Conservation (phyloP, 306 rosid genomes). For the Vigna angularis region DNA sequence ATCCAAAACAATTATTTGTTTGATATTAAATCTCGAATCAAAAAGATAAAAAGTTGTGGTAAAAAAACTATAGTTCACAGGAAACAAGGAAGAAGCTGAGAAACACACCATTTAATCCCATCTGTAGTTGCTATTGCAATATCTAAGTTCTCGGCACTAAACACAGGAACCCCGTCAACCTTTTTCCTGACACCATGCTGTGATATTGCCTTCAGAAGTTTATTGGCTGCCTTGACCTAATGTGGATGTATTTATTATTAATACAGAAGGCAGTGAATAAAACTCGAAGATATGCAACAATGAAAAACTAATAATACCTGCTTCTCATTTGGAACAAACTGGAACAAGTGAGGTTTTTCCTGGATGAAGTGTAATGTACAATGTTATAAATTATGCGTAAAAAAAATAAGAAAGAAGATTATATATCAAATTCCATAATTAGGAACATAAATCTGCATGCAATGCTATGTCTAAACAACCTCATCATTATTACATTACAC, state of each 20-base stretch:
- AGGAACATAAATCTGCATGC: conserved; percentile 22
- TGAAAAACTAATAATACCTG: conserved; percentile 64
- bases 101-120: conserved; percentile 84
- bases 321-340: conserved; percentile 97
- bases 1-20: conserved; percentile 33
- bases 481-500: conserved; percentile 2
- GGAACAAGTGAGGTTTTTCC: conserved; percentile 95
- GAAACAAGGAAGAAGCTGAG: conserved; percentile 37
- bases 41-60: conserved; percentile 4
- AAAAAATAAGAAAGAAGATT: background rate
- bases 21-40: conserved; percentile 27
- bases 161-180: conserved; percentile 97
- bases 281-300: conserved; percentile 20
- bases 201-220: conserved; percentile 70
- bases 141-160: conserved; percentile 93
- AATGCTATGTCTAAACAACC: conserved; percentile 25
- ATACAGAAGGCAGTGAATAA: conserved; percentile 34
- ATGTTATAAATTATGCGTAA: conserved; percentile 22
- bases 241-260: conserved; percentile 28
- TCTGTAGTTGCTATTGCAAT: conserved; percentile 91
- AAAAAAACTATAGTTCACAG: conserved; percentile 33
- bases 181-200: conserved; percentile 63
- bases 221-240: conserved; percentile 95
- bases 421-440: conserved; percentile 12
- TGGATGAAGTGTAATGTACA: conserved; percentile 52